Evolutionary conservation across 2,329 filamentous ascomycete genomes (phyloP), one percentile per base, ranked within the genome.

Genomic region (Akanthomyces dipterigenus): DNA sequence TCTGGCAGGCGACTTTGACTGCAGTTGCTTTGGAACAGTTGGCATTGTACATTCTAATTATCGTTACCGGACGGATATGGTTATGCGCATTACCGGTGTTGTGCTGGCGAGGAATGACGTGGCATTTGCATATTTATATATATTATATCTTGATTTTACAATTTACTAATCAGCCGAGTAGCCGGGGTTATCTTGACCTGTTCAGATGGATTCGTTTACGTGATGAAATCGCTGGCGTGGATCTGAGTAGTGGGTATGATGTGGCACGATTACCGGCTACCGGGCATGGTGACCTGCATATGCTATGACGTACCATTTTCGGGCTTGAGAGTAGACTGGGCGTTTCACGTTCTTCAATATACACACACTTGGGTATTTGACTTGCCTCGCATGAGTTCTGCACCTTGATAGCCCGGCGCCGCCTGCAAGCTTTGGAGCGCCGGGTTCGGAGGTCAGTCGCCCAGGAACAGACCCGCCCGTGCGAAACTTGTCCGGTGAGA

Each of bases 71-170:
- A 51, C 5, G 40, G 31, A 57, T 62, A 62, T 58, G 48, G 24
- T 58, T 62, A 51, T 24, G 46, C 40, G 40, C 53, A 56, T 62
- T 49, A 7, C 16, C 46, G 54, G 54, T 62, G 60, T 60, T 63
- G 50, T 60, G 55, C 34, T 20, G 61, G 50, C 7, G 45, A 51
- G 24, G 42, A 28, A 31, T 43, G n/a, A 28, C 55, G 48, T 46
- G 54, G 46, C 53, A 43, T 61, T 28, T 42, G 26, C 31, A 43
- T 45, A 14, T 9, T 59, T 61, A 40, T 49, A 62, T 38, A 53
- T 42, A 6, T 42, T 54, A 62, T 31, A 34, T 58, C n/a, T 28
- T 55, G 14, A 26, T 48, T 38, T 18, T 50, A 22, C 26, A 55
- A 53, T 48, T 36, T 55, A 59, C 43, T 57, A 45, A 45, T 51